These are phyloP conservation scores for Rhizomucor miehei DNA, from an alignment of 371 early-diverging fungal genomes.

Conservation along the genomic window DNA sequence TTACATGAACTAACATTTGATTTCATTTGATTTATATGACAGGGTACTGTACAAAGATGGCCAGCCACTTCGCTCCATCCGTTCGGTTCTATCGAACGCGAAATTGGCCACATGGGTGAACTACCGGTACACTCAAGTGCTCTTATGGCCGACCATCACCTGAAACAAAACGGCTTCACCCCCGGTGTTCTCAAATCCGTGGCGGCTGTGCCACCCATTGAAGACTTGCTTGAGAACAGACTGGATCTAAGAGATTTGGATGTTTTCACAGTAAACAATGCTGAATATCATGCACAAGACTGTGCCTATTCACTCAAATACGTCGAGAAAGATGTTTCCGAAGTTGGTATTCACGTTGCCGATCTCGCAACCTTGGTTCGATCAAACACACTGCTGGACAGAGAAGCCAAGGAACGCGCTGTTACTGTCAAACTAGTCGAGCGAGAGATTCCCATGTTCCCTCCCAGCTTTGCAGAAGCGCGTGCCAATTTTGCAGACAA, in stretches of 20 bases:
- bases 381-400: constrained; percentile 67
- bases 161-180: constrained; percentile 30
- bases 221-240: constrained; percentile 8
- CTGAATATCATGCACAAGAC: constrained; percentile 5
- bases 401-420: constrained; percentile 71
- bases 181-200: constrained; percentile 17
- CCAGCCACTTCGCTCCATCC: constrained; percentile 40
- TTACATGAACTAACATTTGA: no score
- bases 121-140: constrained; percentile 30
- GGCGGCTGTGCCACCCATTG: constrained; percentile 1
- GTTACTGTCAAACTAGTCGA: constrained; percentile 81
- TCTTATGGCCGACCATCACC: constrained; percentile 36
- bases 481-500: constrained; percentile 54
- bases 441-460: constrained; percentile 87
- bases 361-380: constrained; percentile 85
- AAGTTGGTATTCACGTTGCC: constrained; percentile 87
- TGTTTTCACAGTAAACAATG: constrained; percentile 19
- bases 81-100: constrained; percentile 37
- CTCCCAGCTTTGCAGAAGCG: constrained; percentile 69
- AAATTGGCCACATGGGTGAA: constrained; percentile 42
- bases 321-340: constrained; percentile 31
- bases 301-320: constrained; percentile 25
- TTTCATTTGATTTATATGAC: background rate
- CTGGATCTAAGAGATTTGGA: constrained; percentile 13
- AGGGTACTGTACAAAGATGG: constrained; percentile 40